Base-by-base conservation (phyloP, 2,329 filamentous ascomycete species). In the Stagonosporopsis cucurbitacearum region DNA sequence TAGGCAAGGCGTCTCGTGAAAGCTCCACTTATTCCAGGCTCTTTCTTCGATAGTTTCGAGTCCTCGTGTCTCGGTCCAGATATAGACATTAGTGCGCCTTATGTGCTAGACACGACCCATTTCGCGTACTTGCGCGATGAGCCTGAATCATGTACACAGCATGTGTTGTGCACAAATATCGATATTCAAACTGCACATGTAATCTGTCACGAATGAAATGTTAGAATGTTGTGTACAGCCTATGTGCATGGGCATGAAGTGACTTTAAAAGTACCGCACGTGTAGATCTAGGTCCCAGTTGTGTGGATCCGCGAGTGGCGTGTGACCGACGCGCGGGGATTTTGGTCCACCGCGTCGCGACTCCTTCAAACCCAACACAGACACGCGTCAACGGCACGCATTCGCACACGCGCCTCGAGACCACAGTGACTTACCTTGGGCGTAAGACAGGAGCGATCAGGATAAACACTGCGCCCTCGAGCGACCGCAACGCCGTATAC, bases 241-340 rank as follows among this genome's bases (percentile, higher is more conserved):
- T 15, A 30, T 25, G 35, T 11, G 32, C 35, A 33, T 44, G 23
- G 54, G 28, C 51, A 41, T 35, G 60, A 64, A 48, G 62, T 65
- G 59, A 42, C 51, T 54, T 67, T 65, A 63, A 67, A 48, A 54
- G 46, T 22, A 51, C 47, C 19, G 47, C 47, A 39, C 50, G 32
- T 51, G 53, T 51, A 51, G 53, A 56, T 51, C 53, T 22, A 35
- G 25, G 33, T 50, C 46, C 53, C 47, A 51, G 23, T 22, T 12
- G 32, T 47, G 53, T 51, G 53, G 53, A 56, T 43, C 47, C 53
- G 28, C 28, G 42, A 20, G 42, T 52, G 41, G 47, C 53, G 37
- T 44, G 45, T 49, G 33, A 42, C 42, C 25, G n/a, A 17, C 17
- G 47, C 30, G 33, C 41, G 32, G 22, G n/a, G 35, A 40, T 36